Evolutionary conservation across 257 asterid species (phyloP), one percentile per base, ranked within the genome.

Genomic region (Scutellaria minor): DNA sequence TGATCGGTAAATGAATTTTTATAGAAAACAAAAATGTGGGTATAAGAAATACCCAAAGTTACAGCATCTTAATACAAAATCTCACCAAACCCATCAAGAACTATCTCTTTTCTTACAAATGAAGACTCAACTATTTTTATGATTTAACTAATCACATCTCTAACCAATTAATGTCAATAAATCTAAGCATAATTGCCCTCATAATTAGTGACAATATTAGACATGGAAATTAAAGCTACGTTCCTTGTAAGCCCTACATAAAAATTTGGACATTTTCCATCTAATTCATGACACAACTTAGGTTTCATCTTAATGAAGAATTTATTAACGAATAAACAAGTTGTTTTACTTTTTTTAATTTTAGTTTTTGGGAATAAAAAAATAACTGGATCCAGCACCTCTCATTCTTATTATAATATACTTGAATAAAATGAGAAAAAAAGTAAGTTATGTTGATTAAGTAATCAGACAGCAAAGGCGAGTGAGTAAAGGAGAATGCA

Each of bases 161-260:
- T 55, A 57, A 70, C 27, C 37, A 71, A 70, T 31, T 31, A 31
- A 31, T 58, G 39, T 47, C 50, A 6, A 20, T 46, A 14, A 7
- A 71, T n/a, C 39, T 24, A 7, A 45, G 7, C 51, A 39, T 20
- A 39, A 61, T 72, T 72, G 71, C 59, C 48, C 8, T 40, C 18
- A 48, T 77, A 59, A 71, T 64, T 58, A 55, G 65, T 11, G 54
- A 64, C 77, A 71, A n/a, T 18, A 22, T 27, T 27, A 5, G 51
- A 42, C 70, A 65, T 71, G 51, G 5, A 52, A 51, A 18, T 56
- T 9, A 20, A 57, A 50, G 31, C 42, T 6, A n/a, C 71, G 6
- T 65, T 31, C 31, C 53, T 50, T n/a, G 14, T 48, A 35, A 48
- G 10, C 35, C 60, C 61, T 5, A 64, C 70, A 70, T 35, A 46